These are phyloP conservation scores for Talaromyces sp. DNA, from an alignment of 2,329 filamentous ascomycete species.

Conservation along the genomic window DNA sequence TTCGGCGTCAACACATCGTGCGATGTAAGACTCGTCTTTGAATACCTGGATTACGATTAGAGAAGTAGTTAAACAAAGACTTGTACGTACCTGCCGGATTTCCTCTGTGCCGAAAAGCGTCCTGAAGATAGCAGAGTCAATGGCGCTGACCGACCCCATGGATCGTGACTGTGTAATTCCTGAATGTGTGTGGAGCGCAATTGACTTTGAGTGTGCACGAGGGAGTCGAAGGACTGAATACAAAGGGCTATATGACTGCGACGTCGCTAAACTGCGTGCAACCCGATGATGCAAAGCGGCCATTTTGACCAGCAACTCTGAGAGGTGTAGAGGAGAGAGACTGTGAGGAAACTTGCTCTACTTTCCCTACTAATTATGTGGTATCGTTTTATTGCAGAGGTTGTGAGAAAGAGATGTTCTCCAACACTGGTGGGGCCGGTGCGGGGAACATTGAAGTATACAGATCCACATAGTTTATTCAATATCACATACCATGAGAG, in stretches of 20 bases:
- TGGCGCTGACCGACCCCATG: conserved; percentile 38
- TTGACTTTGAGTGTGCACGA: background rate
- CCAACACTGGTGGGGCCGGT: background rate
- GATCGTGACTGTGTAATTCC: background rate
- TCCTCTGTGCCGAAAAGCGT: conserved; percentile 49
- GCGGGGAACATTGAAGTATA: background rate
- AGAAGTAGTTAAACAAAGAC: background rate
- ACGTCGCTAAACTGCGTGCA: background rate
- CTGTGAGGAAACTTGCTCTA: background rate
- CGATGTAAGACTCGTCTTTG: conserved; percentile 45
- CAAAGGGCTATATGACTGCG: background rate
- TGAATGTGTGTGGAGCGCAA: background rate
- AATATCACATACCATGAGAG: background rate
- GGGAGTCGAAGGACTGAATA: background rate
- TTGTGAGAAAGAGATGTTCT: too few species aligned
- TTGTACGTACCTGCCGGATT: conserved; percentile 31
- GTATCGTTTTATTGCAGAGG: too few species aligned
- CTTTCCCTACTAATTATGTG: too few species aligned
- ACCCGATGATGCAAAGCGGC: background rate
- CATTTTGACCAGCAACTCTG: background rate
- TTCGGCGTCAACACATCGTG: conserved; percentile 46
- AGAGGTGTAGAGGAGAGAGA: background rate
- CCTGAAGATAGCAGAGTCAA: conserved; percentile 48
- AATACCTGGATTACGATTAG: conserved; percentile 33
- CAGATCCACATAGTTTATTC: background rate